phyloP scores from a whole-genome alignment of 73 alveolate species.

The Tetrahymena elliotti region DNA sequence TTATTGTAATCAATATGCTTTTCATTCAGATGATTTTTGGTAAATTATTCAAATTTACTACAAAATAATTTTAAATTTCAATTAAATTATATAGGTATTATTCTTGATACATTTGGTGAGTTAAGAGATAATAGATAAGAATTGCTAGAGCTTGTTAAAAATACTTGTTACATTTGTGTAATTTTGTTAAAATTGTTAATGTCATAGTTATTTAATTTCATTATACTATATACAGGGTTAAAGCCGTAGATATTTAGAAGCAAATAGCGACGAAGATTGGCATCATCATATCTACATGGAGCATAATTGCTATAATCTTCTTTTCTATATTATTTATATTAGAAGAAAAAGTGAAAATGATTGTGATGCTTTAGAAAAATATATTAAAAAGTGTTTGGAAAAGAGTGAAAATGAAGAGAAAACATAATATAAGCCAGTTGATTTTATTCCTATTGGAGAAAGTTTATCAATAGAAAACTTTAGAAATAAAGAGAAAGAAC shows the following conservation, averaged over 20 bases:
- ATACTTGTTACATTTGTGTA: constrained; percentile 24
- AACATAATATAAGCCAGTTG: not conserved
- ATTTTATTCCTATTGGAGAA: not conserved
- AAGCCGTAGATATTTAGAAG: not conserved
- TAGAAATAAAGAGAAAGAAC: not conserved
- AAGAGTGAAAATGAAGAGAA: not conserved
- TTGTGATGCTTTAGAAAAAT: constrained; percentile 52
- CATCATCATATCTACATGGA: constrained; percentile 51
- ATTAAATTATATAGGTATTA: not conserved
- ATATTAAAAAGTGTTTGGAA: constrained; percentile 39
- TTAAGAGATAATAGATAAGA: constrained; percentile 38
- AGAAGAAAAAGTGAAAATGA: constrained; percentile 35
- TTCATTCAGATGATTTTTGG: constrained; percentile 32
- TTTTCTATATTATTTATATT: constrained; percentile 51
- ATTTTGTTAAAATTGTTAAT: not conserved
- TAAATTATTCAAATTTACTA: not conserved
- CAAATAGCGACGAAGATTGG: constrained; percentile 20
- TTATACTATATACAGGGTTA: not conserved
- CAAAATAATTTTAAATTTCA: not conserved
- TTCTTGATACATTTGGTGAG: constrained; percentile 41
- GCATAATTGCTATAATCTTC: constrained; percentile 57
- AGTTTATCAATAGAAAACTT: not conserved
- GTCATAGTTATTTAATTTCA: not conserved
- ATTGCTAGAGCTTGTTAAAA: constrained; percentile 15
- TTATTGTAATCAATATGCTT: constrained; percentile 20